phyloP scores from a whole-genome alignment of 2,329 filamentous ascomycete species.

The Trichophyton benhamiae region DNA sequence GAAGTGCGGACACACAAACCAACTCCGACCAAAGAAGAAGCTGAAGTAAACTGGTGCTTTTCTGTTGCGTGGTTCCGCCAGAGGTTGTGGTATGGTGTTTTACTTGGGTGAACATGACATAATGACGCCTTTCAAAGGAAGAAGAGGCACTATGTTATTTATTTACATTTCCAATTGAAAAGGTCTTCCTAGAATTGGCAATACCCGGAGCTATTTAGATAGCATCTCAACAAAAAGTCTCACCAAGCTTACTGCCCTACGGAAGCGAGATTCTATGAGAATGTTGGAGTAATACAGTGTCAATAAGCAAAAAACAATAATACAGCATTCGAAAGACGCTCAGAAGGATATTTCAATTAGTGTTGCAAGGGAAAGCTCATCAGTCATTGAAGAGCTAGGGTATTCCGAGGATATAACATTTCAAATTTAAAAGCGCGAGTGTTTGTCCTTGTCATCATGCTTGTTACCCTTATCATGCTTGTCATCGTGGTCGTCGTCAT shows the following conservation, averaged over 20 bases:
- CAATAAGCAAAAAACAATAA: not conserved
- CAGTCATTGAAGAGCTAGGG: not conserved
- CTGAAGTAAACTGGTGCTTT: slow-evolving; percentile 54
- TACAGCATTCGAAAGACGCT: slow-evolving; percentile 1
- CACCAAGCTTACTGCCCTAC: not conserved
- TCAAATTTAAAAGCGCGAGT: not conserved
- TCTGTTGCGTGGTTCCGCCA: slow-evolving; percentile 4
- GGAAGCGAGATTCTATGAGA: not conserved
- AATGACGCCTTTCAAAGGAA: slow-evolving; percentile 9
- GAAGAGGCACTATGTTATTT: slow-evolving; percentile 8
- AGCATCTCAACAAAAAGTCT: not conserved
- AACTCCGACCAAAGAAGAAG: slow-evolving; percentile 99
- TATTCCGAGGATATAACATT: not conserved
- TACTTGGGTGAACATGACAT: slow-evolving; percentile 9
- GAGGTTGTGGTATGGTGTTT: slow-evolving; percentile 7
- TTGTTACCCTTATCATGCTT: slow-evolving; percentile 22
- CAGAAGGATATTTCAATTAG: not conserved
- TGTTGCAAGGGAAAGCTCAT: not conserved
- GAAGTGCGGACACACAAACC: slow-evolving; percentile 99
- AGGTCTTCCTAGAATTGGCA: not conserved
- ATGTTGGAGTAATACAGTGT: slow-evolving; percentile 1
- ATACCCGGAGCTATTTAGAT: slow-evolving; percentile 1
- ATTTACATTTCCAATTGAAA: slow-evolving; percentile 4
- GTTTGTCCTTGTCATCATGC: slow-evolving; percentile 14
- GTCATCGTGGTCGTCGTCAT: slow-evolving; percentile 24